phyloP scores from a whole-genome alignment of 129 eudicot species.

The Solidago caesia region DNA sequence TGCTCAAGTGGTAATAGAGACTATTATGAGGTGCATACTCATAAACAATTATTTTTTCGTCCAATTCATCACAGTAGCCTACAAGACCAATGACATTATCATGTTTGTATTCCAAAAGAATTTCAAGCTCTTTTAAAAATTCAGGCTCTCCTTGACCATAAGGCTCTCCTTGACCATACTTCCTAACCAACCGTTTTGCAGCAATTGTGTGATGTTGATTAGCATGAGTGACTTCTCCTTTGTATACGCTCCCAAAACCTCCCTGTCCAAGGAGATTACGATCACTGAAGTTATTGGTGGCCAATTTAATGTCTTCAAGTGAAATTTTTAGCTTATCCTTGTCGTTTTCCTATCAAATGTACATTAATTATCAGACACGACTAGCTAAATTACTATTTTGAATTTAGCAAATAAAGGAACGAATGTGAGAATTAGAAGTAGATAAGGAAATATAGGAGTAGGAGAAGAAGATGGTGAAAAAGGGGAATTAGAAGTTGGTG shows the following conservation, averaged over 20 bases:
- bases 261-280: neutral
- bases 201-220: neutral
- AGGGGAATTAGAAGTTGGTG: too few relatives aligned
- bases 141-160: neutral
- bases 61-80: neutral
- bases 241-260: conserved; percentile 8
- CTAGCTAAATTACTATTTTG: too few relatives aligned
- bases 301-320: neutral
- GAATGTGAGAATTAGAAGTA: too few relatives aligned
- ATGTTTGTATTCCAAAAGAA: neutral
- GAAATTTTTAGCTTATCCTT: too few relatives aligned
- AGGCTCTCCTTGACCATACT: neutral
- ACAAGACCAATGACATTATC: neutral
- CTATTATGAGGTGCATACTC: neutral
- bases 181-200: neutral
- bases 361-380: too few relatives aligned
- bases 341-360: too few relatives aligned
- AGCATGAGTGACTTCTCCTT: neutral
- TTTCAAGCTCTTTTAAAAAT: neutral
- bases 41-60: conserved; percentile 7
- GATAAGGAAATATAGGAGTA: too few relatives aligned
- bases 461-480: too few relatives aligned
- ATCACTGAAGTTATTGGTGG: neutral
- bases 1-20: neutral
- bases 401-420: too few relatives aligned